Conservation (phyloP, 352 stramenopile genomes). For the Salisapilia sapeloensis region DNA sequence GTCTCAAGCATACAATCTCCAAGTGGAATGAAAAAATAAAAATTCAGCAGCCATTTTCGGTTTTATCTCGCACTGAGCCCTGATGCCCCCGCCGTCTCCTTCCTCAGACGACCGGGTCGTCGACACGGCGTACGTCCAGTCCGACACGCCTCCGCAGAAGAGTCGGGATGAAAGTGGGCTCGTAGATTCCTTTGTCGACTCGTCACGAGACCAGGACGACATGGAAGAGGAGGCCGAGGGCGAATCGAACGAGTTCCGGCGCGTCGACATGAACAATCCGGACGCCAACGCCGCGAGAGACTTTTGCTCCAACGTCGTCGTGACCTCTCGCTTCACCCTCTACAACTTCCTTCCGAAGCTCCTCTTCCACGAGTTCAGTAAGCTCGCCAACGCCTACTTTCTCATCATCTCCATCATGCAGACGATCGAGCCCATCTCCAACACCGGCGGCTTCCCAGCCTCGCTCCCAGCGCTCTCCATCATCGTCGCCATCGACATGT, state of each 20-base stretch:
- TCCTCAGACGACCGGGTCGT: too few species aligned
- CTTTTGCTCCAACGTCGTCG: conserved; percentile 68
- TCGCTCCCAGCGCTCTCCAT: conserved; percentile 84
- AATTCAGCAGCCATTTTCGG: too few species aligned
- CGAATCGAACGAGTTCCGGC: too few species aligned
- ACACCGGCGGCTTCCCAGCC: conserved; percentile 81
- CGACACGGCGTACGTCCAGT: too few species aligned
- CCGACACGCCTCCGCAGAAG: too few species aligned
- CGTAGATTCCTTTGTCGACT: too few species aligned
- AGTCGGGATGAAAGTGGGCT: too few species aligned
- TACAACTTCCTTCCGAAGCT: conserved; percentile 87
- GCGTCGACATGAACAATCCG: conserved; percentile 53
- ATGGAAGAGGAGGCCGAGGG: conserved; percentile 18
- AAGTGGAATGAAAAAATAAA: too few species aligned
- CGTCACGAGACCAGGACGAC: conserved; percentile 3
- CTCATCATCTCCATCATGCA: conserved; percentile 86
- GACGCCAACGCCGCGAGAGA: conserved; percentile 29
- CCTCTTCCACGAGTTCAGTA: conserved; percentile 82
- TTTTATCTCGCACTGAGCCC: too few species aligned
- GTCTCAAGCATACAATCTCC: too few species aligned
- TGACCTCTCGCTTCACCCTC: conserved; percentile 82
- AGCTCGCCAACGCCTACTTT: conserved; percentile 90
- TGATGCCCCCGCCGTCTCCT: too few species aligned
- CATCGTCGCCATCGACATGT: conserved; percentile 87
- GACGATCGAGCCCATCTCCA: conserved; percentile 84